Evolutionary conservation across 2,329 filamentous ascomycete genomes (phyloP).

Genomic region (Botryotinia globosa): DNA sequence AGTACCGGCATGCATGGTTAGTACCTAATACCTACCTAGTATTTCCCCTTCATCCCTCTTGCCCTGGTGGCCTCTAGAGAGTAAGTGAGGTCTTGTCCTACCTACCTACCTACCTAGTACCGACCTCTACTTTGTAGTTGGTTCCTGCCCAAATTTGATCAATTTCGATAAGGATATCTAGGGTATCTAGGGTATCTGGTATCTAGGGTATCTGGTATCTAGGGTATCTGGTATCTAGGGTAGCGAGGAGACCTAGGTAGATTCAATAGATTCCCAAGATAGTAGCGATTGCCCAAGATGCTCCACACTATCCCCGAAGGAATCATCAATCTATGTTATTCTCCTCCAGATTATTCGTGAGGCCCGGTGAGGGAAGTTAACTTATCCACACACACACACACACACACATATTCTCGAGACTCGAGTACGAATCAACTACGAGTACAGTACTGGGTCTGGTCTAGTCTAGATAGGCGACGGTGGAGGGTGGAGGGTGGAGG

Average conservation of each 20-base stretch:
- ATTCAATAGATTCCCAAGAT: background rate
- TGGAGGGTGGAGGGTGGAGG: background rate
- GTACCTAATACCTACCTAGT: no score
- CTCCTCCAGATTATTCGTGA: background rate
- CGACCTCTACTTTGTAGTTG: no score
- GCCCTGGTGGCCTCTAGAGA: background rate
- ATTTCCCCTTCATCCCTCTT: background rate
- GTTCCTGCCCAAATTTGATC: background rate
- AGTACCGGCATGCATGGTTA: background rate
- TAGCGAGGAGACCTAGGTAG: background rate
- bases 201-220: background rate
- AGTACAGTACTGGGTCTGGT: background rate
- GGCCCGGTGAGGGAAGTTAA: background rate
- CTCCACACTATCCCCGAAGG: background rate
- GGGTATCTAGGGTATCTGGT: background rate
- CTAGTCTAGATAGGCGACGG: background rate
- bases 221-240: background rate
- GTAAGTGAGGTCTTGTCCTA: background rate
- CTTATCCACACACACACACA: no score
- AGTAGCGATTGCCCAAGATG: background rate
- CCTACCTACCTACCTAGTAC: background rate
- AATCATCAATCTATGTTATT: background rate
- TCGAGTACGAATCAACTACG: background rate
- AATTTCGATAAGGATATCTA: conserved; percentile 3
- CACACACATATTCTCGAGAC: background rate